Base-by-base conservation (phyloP, 2,329 filamentous ascomycete genomes). In the Pseudogymnoascus sp. region DNA sequence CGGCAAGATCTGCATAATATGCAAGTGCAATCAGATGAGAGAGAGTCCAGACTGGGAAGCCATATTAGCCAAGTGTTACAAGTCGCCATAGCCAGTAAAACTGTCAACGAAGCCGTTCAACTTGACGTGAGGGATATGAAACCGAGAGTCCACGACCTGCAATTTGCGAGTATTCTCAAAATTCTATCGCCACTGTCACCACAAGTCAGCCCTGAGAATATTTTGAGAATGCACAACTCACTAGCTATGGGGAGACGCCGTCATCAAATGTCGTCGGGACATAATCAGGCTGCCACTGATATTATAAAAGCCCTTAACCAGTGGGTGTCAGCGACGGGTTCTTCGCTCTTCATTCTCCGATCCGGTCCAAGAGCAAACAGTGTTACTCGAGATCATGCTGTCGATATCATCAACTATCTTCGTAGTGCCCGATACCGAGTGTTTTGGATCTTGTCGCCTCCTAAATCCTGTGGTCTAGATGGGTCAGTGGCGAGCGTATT, bases 31-130 rank as follows among this genome's bases (percentile, higher is more conserved):
- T 39, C 33, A 7, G 27, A 55, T 17, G 39, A 61, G 33, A 61
- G 8, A 38, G 51, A 10, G 12, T 13, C 4, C 4, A 36, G 35
- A 36, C 10, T 36, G 12, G 35, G 10, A 36, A 36, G 35, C 35
- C 10, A 36, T 36, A 36, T 36, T 12, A 36, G 13, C 35, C 35
- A 36, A 36, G 35, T 36, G 35, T 44, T 5, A 55, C 63, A 44
- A 63, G 62, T 59, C 44, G 61, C 21, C 66, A n/a, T 61, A 55
- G 61, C 29, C 12, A n/a, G 48, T 27, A 63, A 61, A 63, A 31
- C 38, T 41, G 61, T 61, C 36, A 61, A 35, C 36, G 58, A 63
- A 41, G 25, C 33, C 25, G 48, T 63, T 36, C n/a, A 39, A 61
- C 35, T 13, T 36, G 12, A 36, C 35, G 35, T 36, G 10, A 36